These are phyloP conservation scores for Discostella stelligeroides DNA, from an alignment of 108 stramenopile genomes.

Conservation along the genomic window DNA sequence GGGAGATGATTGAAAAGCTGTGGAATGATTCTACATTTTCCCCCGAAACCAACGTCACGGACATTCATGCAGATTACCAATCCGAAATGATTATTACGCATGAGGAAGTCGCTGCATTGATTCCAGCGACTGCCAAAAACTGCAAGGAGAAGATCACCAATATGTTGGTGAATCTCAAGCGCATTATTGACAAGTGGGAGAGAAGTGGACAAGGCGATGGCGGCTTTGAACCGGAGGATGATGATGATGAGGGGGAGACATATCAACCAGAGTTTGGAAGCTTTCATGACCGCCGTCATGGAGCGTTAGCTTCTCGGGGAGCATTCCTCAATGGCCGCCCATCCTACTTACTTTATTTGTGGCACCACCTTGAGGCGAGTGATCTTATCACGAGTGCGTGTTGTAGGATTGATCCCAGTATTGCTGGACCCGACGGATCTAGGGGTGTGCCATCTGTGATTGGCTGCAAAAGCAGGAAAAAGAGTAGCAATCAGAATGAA, in stretches of 20 bases:
- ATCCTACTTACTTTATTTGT: conserved; percentile 4
- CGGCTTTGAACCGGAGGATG: no score
- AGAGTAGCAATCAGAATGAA: no score
- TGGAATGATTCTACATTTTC: conserved; percentile 9
- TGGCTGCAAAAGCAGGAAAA: neutral
- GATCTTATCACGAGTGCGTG: neutral
- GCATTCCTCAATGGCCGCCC: neutral
- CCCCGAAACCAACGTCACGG: neutral
- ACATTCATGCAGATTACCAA: neutral
- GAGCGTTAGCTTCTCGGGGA: neutral
- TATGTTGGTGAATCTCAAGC: conserved; percentile 1
- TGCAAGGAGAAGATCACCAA: conserved; percentile 10
- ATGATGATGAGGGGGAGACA: conserved; percentile 7
- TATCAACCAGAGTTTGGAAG: no score
- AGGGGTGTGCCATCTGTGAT: neutral
- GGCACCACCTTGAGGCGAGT: neutral
- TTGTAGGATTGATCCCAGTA: neutral
- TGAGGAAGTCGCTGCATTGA: neutral
- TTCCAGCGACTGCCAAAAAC: conserved; percentile 7
- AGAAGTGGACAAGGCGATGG: conserved; percentile 19
- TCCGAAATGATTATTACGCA: neutral
- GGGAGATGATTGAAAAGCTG: conserved; percentile 7
- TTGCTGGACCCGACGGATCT: neutral
- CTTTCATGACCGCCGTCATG: no score
- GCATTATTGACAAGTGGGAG: conserved; percentile 18